Conservation (phyloP, 2,329 filamentous ascomycete genomes). For the Fusarium setosum region DNA sequence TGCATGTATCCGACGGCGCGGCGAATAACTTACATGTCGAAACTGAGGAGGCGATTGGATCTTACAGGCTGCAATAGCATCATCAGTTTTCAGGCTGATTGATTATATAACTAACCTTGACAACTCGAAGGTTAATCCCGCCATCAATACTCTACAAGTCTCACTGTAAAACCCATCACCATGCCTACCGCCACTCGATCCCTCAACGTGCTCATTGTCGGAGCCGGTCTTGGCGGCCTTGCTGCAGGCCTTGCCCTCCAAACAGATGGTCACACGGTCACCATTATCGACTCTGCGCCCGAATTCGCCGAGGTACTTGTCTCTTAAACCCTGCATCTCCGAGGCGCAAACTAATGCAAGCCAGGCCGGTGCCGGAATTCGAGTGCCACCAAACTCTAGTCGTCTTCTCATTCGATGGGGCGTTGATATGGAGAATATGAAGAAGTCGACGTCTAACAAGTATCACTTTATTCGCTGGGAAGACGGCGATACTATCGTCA, state of each 20-base stretch:
- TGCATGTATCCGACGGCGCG: neutral
- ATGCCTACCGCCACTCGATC: neutral
- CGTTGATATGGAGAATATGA: slow-evolving; percentile 40
- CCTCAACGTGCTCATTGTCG: neutral
- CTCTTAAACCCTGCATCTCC: neutral
- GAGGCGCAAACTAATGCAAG: neutral
- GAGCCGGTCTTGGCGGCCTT: neutral
- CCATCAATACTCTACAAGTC: neutral
- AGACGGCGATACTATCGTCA: slow-evolving; percentile 39
- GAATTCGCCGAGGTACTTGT: neutral
- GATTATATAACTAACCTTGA: neutral
- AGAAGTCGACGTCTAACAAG: slow-evolving; percentile 37
- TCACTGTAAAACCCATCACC: neutral
- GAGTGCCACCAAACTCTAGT: slow-evolving; percentile 46
- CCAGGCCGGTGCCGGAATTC: slow-evolving; percentile 44
- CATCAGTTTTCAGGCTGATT: neutral
- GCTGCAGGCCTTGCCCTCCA: neutral
- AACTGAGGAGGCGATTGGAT: neutral
- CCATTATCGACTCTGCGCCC: neutral
- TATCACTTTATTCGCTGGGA: slow-evolving; percentile 45
- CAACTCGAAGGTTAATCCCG: no score
- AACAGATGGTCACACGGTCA: neutral
- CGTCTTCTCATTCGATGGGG: slow-evolving; percentile 42
- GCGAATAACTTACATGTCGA: neutral
- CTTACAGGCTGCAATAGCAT: neutral